These are phyloP conservation scores for Helicostylum pulchrum DNA, from an alignment of 192 early-diverging fungal species.

Conservation along the genomic window DNA sequence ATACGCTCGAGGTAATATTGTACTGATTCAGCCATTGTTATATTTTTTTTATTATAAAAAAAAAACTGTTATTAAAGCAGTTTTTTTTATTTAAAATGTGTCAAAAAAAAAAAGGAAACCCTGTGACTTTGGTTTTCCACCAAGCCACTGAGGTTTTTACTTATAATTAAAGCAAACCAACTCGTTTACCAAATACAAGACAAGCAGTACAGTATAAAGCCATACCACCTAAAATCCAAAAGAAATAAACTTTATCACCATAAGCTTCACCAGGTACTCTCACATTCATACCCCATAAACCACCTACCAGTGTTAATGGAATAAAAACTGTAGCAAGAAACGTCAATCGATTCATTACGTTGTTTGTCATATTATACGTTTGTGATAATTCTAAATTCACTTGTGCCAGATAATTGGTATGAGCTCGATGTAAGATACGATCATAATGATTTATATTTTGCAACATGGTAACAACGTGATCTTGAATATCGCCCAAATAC, in stretches of 20 bases:
- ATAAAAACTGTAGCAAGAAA: conserved; percentile 86
- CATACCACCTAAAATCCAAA: conserved; percentile 30
- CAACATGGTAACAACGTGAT: conserved; percentile 72
- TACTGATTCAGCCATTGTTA: conserved; percentile 83
- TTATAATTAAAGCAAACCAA: conserved; percentile 14
- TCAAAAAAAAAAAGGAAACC: not conserved
- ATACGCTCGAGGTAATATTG: conserved; percentile 91
- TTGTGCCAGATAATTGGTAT: conserved; percentile 81
- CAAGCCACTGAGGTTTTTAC: not conserved
- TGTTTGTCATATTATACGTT: conserved; percentile 79
- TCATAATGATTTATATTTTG: conserved; percentile 71
- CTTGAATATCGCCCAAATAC: conserved; percentile 78
- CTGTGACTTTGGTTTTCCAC: conserved; percentile 1
- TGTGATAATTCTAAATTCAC: conserved; percentile 72
- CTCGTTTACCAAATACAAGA: conserved; percentile 21
- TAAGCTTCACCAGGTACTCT: conserved; percentile 15
- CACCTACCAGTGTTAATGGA: conserved; percentile 82
- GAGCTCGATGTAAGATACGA: conserved; percentile 64
- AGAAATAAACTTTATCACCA: conserved; percentile 18
- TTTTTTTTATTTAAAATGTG: not conserved
- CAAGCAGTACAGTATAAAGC: conserved; percentile 3
- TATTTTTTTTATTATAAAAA: not conserved
- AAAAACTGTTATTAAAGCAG: not conserved
- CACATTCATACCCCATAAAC: conserved; percentile 62
- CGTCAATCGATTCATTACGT: conserved; percentile 85